Conservation (phyloP, 805 yeast genomes). For the Spathaspora passalidarum region DNA sequence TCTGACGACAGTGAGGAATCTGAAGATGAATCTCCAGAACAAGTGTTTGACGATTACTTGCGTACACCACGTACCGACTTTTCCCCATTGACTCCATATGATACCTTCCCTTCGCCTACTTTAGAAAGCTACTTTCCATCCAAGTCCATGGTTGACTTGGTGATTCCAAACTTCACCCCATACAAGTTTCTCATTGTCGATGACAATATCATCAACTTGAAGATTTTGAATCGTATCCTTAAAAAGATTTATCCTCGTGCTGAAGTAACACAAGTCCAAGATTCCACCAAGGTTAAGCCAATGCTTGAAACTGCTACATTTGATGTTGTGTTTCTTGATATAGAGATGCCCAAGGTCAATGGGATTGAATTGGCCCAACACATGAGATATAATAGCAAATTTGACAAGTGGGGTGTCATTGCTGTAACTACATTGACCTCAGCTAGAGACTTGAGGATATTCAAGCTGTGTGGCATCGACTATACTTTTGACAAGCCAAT, state of each 20-base stretch:
- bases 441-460: slow-evolving; percentile 25
- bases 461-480: slow-evolving; percentile 37
- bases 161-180: slow-evolving; percentile 14
- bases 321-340: slow-evolving; percentile 39
- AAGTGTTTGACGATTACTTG: slow-evolving; percentile 1
- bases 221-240: slow-evolving; percentile 31
- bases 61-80: background rate
- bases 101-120: background rate
- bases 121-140: background rate
- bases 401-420: slow-evolving; percentile 27
- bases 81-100: slow-evolving; percentile 3
- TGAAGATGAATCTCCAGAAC: slow-evolving; percentile 4
- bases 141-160: background rate
- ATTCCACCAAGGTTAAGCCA: slow-evolving; percentile 26
- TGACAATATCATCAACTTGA: slow-evolving; percentile 40
- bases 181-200: slow-evolving; percentile 33
- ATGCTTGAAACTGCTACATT: slow-evolving; percentile 14
- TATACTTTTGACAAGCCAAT: slow-evolving; percentile 41
- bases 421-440: slow-evolving; percentile 39
- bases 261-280: slow-evolving; percentile 23
- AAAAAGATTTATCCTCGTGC: slow-evolving; percentile 33
- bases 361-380: slow-evolving; percentile 36
- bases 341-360: slow-evolving; percentile 43
- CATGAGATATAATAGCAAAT: slow-evolving; percentile 5
- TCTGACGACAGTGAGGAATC: slow-evolving; percentile 1